phyloP scores from a whole-genome alignment of 106 monocot species.

The Hemerocallis citrina region DNA sequence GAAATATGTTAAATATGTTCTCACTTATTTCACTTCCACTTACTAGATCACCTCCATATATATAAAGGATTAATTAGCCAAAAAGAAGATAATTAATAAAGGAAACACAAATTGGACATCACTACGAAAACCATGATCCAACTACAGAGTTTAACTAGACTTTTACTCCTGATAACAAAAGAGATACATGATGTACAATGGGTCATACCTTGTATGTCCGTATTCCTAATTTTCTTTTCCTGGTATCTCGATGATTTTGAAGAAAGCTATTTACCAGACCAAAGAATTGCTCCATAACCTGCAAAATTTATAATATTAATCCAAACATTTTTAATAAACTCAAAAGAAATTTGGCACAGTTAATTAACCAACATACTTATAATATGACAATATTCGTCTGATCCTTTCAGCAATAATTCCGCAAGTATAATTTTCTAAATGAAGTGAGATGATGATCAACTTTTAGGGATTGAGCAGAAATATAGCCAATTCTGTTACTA shows the following conservation, averaged over 20 bases:
- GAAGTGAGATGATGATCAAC: neutral
- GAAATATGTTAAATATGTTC: too few relatives aligned
- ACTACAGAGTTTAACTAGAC: neutral
- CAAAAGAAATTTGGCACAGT: neutral
- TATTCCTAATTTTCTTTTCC: slow-evolving; percentile 90
- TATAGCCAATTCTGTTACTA: neutral
- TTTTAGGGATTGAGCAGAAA: neutral
- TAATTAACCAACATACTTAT: neutral
- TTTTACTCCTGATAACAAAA: too few relatives aligned
- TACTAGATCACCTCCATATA: too few relatives aligned
- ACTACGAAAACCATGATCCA: neutral
- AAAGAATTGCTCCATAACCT: slow-evolving; percentile 99
- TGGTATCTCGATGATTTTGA: slow-evolving; percentile 71
- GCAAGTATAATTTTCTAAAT: neutral
- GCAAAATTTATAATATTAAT: slow-evolving; percentile 14
- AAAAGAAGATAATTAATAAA: too few relatives aligned
- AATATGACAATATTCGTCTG: neutral
- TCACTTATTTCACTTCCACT: too few relatives aligned
- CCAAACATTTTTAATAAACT: neutral
- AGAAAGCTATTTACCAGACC: slow-evolving; percentile 88
- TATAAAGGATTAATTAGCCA: too few relatives aligned
- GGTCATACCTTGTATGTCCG: slow-evolving; percentile 84
- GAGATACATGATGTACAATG: neutral
- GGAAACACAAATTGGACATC: neutral
- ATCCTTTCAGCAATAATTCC: neutral